These are phyloP conservation scores for Ustilago vetiveriae DNA, from an alignment of 1,284 basidiomycete genomes.

Conservation along the genomic window DNA sequence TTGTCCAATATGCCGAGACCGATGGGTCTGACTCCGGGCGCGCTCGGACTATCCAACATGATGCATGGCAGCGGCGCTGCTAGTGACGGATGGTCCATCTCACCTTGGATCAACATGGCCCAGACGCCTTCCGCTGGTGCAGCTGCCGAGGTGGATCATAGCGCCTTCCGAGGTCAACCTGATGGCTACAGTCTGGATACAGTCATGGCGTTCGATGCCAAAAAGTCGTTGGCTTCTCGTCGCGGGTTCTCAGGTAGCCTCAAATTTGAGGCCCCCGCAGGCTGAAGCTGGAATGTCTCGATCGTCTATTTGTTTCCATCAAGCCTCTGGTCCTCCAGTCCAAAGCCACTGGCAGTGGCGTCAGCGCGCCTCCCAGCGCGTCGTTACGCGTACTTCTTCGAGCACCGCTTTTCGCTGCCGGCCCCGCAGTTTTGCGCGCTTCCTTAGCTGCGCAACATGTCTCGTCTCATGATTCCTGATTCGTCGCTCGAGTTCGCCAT, in stretches of 20 bases:
- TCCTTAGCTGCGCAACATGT: too few relatives aligned
- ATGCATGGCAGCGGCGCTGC: slow-evolving; percentile 14
- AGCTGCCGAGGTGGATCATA: slow-evolving; percentile 6
- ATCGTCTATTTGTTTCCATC: not conserved
- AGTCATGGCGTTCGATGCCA: slow-evolving; percentile 16
- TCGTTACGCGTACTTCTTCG: too few relatives aligned
- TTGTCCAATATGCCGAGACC: slow-evolving; percentile 24
- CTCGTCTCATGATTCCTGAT: too few relatives aligned
- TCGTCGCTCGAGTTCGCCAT: too few relatives aligned
- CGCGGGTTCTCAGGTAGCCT: slow-evolving; percentile 45
- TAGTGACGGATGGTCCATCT: slow-evolving; percentile 48
- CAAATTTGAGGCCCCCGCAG: slow-evolving; percentile 18
- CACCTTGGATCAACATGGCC: slow-evolving; percentile 42
- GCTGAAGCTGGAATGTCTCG: not conserved
- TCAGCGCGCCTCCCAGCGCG: too few relatives aligned
- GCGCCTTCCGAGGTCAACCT: slow-evolving; percentile 1
- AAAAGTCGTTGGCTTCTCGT: slow-evolving; percentile 34
- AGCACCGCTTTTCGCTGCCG: too few relatives aligned
- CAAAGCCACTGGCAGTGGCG: too few relatives aligned
- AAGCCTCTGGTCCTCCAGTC: not conserved
- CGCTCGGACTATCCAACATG: slow-evolving; percentile 23
- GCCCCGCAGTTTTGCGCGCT: too few relatives aligned
- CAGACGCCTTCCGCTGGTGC: slow-evolving; percentile 24
- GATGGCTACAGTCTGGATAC: slow-evolving; percentile 10
- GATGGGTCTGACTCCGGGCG: slow-evolving; percentile 31